phyloP scores from a whole-genome alignment of 2,329 filamentous ascomycete species.

The Westerdykella aurantiaca region DNA sequence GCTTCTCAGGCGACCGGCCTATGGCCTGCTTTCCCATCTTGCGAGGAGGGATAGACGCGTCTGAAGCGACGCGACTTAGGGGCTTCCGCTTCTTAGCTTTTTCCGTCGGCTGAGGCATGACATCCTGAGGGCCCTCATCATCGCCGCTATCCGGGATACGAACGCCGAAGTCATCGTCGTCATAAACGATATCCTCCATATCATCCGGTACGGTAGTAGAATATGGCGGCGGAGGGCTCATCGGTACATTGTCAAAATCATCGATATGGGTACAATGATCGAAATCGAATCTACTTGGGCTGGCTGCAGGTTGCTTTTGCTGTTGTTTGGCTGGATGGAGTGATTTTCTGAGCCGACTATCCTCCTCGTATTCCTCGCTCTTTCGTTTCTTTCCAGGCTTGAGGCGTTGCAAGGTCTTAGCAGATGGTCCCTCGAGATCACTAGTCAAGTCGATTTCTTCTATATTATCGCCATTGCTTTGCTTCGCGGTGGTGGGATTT shows the following conservation, averaged over 20 bases:
- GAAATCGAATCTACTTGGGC: slow-evolving; percentile 10
- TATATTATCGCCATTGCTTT: background rate
- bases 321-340: slow-evolving; percentile 8
- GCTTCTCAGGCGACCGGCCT: slow-evolving; percentile 16
- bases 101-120: slow-evolving; percentile 6
- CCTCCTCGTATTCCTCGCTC: slow-evolving; percentile 41
- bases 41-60: slow-evolving; percentile 19
- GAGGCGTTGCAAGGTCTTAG: slow-evolving; percentile 12
- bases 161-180: slow-evolving; percentile 9
- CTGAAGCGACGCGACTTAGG: slow-evolving; percentile 24
- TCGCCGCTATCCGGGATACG: slow-evolving; percentile 12
- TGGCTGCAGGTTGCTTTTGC: slow-evolving; percentile 4
- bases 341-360: slow-evolving; percentile 14
- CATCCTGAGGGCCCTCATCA: slow-evolving; percentile 1
- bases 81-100: slow-evolving; percentile 27
- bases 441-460: slow-evolving; percentile 37
- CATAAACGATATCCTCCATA: slow-evolving; percentile 7
- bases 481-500: slow-evolving; percentile 1
- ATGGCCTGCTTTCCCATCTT: slow-evolving; percentile 24
- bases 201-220: slow-evolving; percentile 37
- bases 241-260: slow-evolving; percentile 20
- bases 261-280: slow-evolving; percentile 39
- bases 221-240: slow-evolving; percentile 38
- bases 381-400: slow-evolving; percentile 40
- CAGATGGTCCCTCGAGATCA: slow-evolving; percentile 15